These are phyloP conservation scores for Penstemon barbatus DNA, from an alignment of 257 asterid species.

Conservation along the genomic window DNA sequence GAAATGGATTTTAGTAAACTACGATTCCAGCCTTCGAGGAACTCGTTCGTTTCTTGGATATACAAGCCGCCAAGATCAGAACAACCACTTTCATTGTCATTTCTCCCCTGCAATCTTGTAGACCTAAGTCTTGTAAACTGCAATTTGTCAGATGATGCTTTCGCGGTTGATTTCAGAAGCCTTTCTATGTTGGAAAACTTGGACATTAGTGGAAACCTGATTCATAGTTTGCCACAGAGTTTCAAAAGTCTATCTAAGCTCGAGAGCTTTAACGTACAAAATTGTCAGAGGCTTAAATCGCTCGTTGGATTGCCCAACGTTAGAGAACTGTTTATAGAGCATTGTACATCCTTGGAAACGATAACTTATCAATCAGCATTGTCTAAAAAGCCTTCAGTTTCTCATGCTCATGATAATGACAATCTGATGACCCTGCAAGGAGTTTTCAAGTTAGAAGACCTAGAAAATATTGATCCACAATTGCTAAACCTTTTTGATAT, in stretches of 20 bases:
- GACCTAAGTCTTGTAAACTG: constrained; percentile 25
- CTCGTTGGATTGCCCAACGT: constrained; percentile 17
- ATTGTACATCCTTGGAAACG: constrained; percentile 25
- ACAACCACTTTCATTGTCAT: background rate
- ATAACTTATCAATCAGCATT: constrained; percentile 18
- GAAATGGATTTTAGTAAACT: constrained; percentile 19
- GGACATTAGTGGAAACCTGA: constrained; percentile 27
- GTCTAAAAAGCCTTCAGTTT: background rate
- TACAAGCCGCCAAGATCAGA: constrained; percentile 13
- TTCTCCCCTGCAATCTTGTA: constrained; percentile 20
- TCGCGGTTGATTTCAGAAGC: constrained; percentile 9
- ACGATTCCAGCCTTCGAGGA: background rate
- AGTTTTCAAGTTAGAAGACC: constrained; percentile 20
- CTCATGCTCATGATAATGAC: background rate
- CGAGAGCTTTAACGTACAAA: constrained; percentile 3
- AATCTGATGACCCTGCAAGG: constrained; percentile 18
- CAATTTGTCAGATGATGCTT: constrained; percentile 24
- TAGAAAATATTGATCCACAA: background rate
- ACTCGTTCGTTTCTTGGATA: constrained; percentile 11
- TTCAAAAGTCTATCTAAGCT: constrained; percentile 27
- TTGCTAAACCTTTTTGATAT: constrained; percentile 7
- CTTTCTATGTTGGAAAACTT: constrained; percentile 16
- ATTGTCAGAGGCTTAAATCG: constrained; percentile 23
- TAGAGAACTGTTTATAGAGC: constrained; percentile 20
- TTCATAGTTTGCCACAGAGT: constrained; percentile 24